These are phyloP conservation scores for Magnolia officinalis DNA, from an alignment of 164 flowering plant genomes.

Conservation along the genomic window DNA sequence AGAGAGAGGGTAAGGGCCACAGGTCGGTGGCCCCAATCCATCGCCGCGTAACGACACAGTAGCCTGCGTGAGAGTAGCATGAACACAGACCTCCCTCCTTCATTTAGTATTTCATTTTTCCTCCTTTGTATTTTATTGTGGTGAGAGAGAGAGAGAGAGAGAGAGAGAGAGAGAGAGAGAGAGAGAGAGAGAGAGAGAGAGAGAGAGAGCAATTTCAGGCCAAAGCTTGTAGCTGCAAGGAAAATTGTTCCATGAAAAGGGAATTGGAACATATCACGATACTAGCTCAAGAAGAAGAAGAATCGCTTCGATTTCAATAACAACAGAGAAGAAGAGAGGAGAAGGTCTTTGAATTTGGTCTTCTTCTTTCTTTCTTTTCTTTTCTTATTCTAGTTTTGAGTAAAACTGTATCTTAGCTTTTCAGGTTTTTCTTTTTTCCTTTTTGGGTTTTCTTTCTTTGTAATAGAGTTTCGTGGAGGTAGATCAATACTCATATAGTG, in stretches of 20 bases:
- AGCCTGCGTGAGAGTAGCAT: constrained; percentile 25
- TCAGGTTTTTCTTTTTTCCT: constrained; percentile 8
- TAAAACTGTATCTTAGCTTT: constrained; percentile 25
- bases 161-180: constrained; percentile 17
- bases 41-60: constrained; percentile 26
- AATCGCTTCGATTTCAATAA: constrained; percentile 12
- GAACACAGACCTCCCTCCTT: constrained; percentile 18
- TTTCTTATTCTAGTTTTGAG: constrained; percentile 16
- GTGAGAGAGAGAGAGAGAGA: constrained; percentile 14
- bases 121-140: constrained; percentile 20
- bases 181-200: constrained; percentile 1
- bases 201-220: constrained; percentile 3
- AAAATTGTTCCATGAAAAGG: constrained; percentile 5
- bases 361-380: constrained; percentile 15
- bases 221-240: constrained; percentile 7
- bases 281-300: constrained; percentile 4
- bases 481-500: constrained; percentile 7
- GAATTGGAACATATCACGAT: constrained; percentile 19
- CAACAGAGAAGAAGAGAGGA: constrained; percentile 13
- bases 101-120: constrained; percentile 12
- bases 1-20: constrained; percentile 29
- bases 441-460: constrained; percentile 10
- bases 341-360: constrained; percentile 17
- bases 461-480: constrained; percentile 1
- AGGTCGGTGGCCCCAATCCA: constrained; percentile 38